phyloP scores from a whole-genome alignment of 78 protist species.

The Tieghemostelium lacteum region DNA sequence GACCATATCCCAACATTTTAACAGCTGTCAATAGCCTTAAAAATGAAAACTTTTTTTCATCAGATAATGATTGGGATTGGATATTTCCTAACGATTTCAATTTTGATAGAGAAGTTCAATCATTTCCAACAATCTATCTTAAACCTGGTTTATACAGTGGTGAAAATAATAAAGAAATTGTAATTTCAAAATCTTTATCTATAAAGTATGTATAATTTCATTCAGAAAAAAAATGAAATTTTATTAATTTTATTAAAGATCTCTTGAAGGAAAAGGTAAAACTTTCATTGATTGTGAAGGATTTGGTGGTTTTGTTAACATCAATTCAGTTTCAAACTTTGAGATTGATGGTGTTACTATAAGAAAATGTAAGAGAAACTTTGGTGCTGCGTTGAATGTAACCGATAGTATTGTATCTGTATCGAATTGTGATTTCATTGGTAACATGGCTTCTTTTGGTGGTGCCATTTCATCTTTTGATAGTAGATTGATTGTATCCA shows the following conservation, averaged over 20 bases:
- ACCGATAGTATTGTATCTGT: neutral
- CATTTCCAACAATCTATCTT: neutral
- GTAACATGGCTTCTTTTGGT: neutral
- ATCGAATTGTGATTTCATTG: neutral
- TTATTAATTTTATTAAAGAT: no score
- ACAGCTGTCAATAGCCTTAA: no score
- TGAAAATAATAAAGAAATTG: neutral
- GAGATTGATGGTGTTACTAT: neutral
- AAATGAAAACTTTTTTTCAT: no score
- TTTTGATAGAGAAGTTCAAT: no score
- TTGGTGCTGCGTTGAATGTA: neutral
- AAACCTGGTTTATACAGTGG: neutral
- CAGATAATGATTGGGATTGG: no score
- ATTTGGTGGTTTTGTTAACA: neutral
- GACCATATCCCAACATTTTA: neutral
- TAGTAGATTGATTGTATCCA: no score
- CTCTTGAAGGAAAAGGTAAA: neutral
- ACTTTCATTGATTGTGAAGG: neutral
- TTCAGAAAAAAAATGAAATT: no score
- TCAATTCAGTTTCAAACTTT: neutral
- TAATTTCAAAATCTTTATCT: neutral
- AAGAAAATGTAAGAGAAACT: neutral
- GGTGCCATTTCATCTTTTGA: neutral
- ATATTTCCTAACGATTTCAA: no score
- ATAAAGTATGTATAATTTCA: slow-evolving; percentile 2